Conservation (phyloP, 768 basidiomycete genomes). For the Termitomyces heimii region DNA sequence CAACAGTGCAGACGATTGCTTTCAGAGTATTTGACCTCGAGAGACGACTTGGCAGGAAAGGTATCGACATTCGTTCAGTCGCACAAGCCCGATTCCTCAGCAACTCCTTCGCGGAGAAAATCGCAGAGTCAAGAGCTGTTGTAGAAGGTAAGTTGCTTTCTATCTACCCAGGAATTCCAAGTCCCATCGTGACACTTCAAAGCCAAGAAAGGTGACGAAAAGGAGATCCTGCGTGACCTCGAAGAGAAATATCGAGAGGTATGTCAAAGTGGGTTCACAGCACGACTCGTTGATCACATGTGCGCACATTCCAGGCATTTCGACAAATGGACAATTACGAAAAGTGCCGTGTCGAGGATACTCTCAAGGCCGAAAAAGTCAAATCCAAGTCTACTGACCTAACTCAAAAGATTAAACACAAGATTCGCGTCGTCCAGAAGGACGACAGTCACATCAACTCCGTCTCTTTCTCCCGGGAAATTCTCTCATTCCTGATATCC, state of each 20-base stretch:
- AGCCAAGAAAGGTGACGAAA: neutral
- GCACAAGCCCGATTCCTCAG: neutral
- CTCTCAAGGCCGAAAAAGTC: neutral
- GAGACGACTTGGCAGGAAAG: neutral
- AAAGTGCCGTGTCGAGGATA: neutral
- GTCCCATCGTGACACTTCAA: neutral
- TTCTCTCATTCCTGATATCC: slow-evolving; percentile 4
- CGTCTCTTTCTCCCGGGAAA: neutral
- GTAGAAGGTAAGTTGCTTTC: neutral
- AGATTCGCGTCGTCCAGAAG: neutral
- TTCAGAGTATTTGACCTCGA: neutral
- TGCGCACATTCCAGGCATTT: neutral
- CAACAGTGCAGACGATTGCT: neutral
- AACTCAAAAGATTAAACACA: neutral
- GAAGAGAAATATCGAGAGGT: slow-evolving; percentile 4
- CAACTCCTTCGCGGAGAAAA: neutral
- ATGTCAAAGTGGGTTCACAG: neutral
- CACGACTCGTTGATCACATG: neutral
- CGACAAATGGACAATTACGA: slow-evolving; percentile 5
- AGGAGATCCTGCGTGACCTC: neutral
- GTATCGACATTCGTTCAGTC: neutral
- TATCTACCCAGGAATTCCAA: too few relatives aligned
- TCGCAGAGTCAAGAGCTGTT: neutral
- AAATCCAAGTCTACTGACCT: neutral
- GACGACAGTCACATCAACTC: neutral